Percentiles rank a stretch among this genome's conserved stretches.
Evolutionary conservation across 2,329 filamentous ascomycete genomes (phyloP).

Genomic region (Gaeumannomyces sp.): DNA sequence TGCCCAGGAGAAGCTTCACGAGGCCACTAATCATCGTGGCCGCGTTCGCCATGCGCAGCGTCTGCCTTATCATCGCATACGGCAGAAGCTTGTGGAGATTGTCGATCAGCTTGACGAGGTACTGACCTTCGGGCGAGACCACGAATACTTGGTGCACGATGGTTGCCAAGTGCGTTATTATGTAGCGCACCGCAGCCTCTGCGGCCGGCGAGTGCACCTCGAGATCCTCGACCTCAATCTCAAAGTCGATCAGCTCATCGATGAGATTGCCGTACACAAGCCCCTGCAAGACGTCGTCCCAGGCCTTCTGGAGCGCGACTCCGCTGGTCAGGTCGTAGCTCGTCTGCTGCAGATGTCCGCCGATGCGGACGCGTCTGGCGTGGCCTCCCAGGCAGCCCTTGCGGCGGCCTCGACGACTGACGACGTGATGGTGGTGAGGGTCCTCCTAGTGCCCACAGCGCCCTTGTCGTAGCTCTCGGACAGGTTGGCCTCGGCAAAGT

Average conservation of each 20-base stretch:
- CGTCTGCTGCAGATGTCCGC: conserved; percentile 6
- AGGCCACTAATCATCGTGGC: conserved; percentile 76
- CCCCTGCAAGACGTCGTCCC: conserved; percentile 60
- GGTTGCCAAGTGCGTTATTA: conserved; percentile 66
- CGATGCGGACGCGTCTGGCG: conserved; percentile 17
- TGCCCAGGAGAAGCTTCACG: conserved; percentile 67
- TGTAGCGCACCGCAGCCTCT: conserved; percentile 57
- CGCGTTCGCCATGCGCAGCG: conserved; percentile 69
- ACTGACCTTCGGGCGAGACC: conserved; percentile 68
- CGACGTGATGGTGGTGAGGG: conserved; percentile 64
- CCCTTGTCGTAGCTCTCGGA: conserved; percentile 82
- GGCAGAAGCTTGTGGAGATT: conserved; percentile 66
- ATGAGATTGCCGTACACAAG: conserved; percentile 63
- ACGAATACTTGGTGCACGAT: conserved; percentile 69
- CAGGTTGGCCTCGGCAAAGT: conserved; percentile 61
- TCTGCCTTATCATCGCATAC: conserved; percentile 66
- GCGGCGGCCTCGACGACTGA: conserved; percentile 64
- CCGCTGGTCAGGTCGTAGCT: conserved; percentile 53
- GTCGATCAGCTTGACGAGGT: conserved; percentile 63
- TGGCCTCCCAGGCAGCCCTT: conserved; percentile 61
- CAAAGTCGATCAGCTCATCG: conserved; percentile 57
- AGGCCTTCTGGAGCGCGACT: conserved; percentile 55
- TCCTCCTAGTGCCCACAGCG: conserved; percentile 66
- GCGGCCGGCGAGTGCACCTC: conserved; percentile 57
- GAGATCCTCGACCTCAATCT: conserved; percentile 54